Conservation (phyloP, 164 flowering plant genomes). For the Magnolia changhungtana region DNA sequence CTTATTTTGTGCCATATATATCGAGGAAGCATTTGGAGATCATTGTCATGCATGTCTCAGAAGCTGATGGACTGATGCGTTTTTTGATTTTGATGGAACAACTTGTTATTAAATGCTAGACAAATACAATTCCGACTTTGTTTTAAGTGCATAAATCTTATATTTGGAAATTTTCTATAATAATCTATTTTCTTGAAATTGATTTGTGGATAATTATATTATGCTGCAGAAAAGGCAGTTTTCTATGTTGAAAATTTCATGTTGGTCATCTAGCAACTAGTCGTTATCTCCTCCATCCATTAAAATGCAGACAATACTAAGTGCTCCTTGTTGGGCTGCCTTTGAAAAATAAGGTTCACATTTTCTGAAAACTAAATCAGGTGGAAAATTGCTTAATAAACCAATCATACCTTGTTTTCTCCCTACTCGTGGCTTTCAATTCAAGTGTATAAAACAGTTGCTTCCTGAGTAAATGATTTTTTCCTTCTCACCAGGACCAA, state of each 20-base stretch:
- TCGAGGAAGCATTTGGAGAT: too few relatives aligned
- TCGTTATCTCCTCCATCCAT: not conserved
- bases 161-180: too few relatives aligned
- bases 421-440: not conserved
- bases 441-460: not conserved
- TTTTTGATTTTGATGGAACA: too few relatives aligned
- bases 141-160: too few relatives aligned
- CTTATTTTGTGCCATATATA: too few relatives aligned
- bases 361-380: not conserved
- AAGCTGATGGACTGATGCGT: too few relatives aligned
- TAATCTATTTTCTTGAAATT: too few relatives aligned
- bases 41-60: too few relatives aligned
- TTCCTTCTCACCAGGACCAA: constrained; percentile 58
- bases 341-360: not conserved
- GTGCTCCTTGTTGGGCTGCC: not conserved
- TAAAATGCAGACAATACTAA: not conserved
- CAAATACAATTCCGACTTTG: too few relatives aligned
- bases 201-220: too few relatives aligned
- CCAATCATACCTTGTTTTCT: not conserved
- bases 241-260: not conserved
- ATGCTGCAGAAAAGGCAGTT: not conserved
- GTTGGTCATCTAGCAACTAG: not conserved
- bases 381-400: not conserved
- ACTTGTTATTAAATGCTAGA: too few relatives aligned
- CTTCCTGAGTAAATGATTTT: not conserved